phyloP scores from a whole-genome alignment of 2,329 filamentous ascomycete species.

The Arthrocladium fulminans region DNA sequence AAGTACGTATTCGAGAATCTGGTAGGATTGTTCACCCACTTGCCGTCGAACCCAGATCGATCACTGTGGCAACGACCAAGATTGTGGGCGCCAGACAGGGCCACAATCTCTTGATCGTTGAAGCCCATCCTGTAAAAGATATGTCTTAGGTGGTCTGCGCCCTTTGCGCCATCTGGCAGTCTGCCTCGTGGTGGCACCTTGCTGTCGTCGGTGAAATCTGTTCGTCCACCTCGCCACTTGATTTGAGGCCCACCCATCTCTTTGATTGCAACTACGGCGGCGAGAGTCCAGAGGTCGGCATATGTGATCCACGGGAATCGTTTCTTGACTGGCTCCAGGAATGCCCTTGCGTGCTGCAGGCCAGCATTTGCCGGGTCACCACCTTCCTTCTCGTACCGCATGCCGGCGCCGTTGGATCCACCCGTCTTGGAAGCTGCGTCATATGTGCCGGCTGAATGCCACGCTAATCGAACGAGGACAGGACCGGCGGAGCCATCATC shows the following conservation, averaged over 20 bases:
- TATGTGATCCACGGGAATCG: slow-evolving; percentile 94
- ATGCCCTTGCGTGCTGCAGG: slow-evolving; percentile 75
- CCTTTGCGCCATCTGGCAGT: slow-evolving; percentile 72
- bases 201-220: slow-evolving; percentile 60
- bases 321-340: slow-evolving; percentile 83
- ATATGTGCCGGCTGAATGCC: slow-evolving; percentile 90
- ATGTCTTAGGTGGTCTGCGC: slow-evolving; percentile 69
- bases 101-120: slow-evolving; percentile 93
- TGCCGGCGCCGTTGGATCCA: slow-evolving; percentile 91
- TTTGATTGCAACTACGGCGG: slow-evolving; percentile 75
- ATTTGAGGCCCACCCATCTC: slow-evolving; percentile 87
- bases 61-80: slow-evolving; percentile 84
- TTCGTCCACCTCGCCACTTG: slow-evolving; percentile 78
- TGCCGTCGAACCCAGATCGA: slow-evolving; percentile 78
- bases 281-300: slow-evolving; percentile 94
- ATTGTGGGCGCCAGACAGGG: slow-evolving; percentile 74
- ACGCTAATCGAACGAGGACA: slow-evolving; percentile 80
- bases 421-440: slow-evolving; percentile 82
- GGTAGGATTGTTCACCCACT: slow-evolving; percentile 87
- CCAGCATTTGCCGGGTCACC: slow-evolving; percentile 93
- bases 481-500: slow-evolving; percentile 95
- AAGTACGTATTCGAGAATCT: slow-evolving; percentile 92
- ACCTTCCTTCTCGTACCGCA: slow-evolving; percentile 85
- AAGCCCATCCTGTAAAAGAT: slow-evolving; percentile 98
- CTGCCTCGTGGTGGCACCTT: slow-evolving; percentile 92